A percentile compares a stretch with the other conserved stretches of the same genome.
Evolutionary conservation across 768 basidiomycete genomes (phyloP).

Genomic region (Cyclocybe cylindracea): DNA sequence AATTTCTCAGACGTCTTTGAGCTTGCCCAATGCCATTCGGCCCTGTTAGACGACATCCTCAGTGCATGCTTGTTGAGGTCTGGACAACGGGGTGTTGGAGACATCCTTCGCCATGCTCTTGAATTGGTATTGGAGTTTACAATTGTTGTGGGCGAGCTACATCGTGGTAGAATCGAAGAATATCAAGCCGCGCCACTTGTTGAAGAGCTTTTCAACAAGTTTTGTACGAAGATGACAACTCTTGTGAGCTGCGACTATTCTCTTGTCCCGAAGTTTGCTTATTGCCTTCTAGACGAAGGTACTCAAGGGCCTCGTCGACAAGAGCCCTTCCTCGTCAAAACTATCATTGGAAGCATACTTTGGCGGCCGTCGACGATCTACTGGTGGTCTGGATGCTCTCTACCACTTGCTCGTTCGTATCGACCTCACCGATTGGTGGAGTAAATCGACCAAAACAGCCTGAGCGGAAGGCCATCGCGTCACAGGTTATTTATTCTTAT

Average conservation of each 20-base stretch:
- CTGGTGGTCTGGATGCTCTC: constrained; percentile 55
- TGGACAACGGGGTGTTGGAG: constrained; percentile 64
- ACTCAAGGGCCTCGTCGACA: constrained; percentile 59
- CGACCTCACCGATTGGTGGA: constrained; percentile 64
- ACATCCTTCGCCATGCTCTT: constrained; percentile 61
- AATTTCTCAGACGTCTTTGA: constrained; percentile 74
- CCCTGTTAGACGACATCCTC: constrained; percentile 71
- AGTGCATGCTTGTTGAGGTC: constrained; percentile 74
- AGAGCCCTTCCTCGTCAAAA: constrained; percentile 31
- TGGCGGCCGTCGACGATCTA: constrained; percentile 33
- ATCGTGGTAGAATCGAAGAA: constrained; percentile 55
- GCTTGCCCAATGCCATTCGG: constrained; percentile 66
- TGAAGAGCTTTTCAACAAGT: constrained; percentile 53
- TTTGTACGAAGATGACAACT: constrained; percentile 53
- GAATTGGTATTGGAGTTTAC: constrained; percentile 70
- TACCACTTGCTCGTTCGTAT: constrained; percentile 55
- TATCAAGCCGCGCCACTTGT: constrained; percentile 62
- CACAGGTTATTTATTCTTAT: background rate
- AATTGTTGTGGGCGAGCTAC: constrained; percentile 62
- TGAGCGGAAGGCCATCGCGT: background rate
- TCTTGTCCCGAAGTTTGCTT: background rate
- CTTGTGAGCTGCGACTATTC: constrained; percentile 46
- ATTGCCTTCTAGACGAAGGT: constrained; percentile 47
- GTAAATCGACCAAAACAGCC: constrained; percentile 12
- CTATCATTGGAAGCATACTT: constrained; percentile 22